A percentile compares a stretch with the other conserved stretches of the same genome.
These are phyloP conservation scores for Pseudogymnoascus sp. DNA, from an alignment of 2,329 filamentous ascomycete species.

Conservation along the genomic window DNA sequence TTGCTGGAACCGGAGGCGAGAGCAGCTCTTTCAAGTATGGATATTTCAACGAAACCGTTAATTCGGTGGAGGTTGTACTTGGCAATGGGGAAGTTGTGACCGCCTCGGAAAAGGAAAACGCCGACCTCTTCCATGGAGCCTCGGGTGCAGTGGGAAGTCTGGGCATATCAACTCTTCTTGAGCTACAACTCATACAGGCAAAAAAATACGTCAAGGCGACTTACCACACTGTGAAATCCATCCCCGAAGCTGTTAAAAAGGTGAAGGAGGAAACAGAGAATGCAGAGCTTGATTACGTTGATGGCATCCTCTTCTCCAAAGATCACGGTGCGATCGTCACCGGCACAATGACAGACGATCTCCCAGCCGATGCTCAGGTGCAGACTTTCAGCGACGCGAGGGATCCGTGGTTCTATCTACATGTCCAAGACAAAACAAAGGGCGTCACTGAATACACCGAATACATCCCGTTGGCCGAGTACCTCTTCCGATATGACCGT, in stretches of 20 bases:
- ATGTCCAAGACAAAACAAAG: constrained; percentile 38
- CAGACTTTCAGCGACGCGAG: constrained; percentile 41
- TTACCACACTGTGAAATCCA: constrained; percentile 39
- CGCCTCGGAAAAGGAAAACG: constrained; percentile 37
- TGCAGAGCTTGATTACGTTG: constrained; percentile 47
- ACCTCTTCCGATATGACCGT: constrained; percentile 55
- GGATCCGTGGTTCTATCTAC: constrained; percentile 61
- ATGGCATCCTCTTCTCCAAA: constrained; percentile 46
- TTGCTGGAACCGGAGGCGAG: constrained; percentile 58
- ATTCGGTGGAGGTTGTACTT: constrained; percentile 54
- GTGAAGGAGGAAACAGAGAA: constrained; percentile 30
- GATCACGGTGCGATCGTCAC: constrained; percentile 45
- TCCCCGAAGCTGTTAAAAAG: constrained; percentile 36
- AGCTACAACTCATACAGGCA: constrained; percentile 47
- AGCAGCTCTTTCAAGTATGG: constrained; percentile 59
- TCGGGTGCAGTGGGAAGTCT: constrained; percentile 53
- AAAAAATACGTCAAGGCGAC: constrained; percentile 47
- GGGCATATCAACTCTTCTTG: constrained; percentile 52
- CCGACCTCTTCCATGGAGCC: constrained; percentile 51
- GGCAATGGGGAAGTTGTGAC: constrained; percentile 47
- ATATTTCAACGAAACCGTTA: constrained; percentile 56
- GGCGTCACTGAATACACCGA: constrained; percentile 25
- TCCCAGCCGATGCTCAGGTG: constrained; percentile 17
- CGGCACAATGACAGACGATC: constrained; percentile 39
- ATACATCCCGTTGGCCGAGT: constrained; percentile 40